Base-by-base conservation (phyloP, 345 rosid genomes). In the Salix arbutifolia region DNA sequence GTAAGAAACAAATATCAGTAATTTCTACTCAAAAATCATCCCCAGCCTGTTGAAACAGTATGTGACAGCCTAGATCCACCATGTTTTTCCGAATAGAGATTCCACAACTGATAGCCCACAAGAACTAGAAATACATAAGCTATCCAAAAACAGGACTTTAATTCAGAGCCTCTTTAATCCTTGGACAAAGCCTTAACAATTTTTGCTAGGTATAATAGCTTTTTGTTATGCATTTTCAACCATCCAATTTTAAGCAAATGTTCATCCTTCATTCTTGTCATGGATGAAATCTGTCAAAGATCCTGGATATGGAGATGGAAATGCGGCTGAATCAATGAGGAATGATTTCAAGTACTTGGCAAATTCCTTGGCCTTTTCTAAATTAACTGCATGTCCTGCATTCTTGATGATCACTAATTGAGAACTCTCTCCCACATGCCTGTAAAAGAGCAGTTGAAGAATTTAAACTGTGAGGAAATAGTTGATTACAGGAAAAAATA, bases 321-420 rank as follows among this genome's bases (percentile, higher is more conserved):
- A 40, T 40, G 44, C 44, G 1, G 48, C 6, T 9, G 74, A 40
- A 71, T 74, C 71, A 65, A 71, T 19, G 14, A 85, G 88, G 69
- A 86, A 87, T 11, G 85, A 83, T 71, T 78, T 85, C 13, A 86
- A 80, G 50, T 88, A 87, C 42, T 85, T 85, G 50, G 67, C 73
- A 10, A 88, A 89, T 25, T 88, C 87, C 68, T 80, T 88, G 2
- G 90, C 66, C 79, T 88, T 85, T 48, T 88, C 93, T 65, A 90
- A 50, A 76, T 86, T 90, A 1, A 86, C 91, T 17, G 90, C 91
- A 82, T 88, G 91, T 44, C 90, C 83, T 17, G 84, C 84, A 14
- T 83, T 73, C 60, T 72, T 69, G 1, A 83, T 72, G 3, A 74
- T 42, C 56, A 83, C 82, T 23, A 80, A 53, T 44, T 56, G 33